Evolutionary conservation across 169 alveolate species (phyloP).

Genomic region (Plasmodium gonderi): DNA sequence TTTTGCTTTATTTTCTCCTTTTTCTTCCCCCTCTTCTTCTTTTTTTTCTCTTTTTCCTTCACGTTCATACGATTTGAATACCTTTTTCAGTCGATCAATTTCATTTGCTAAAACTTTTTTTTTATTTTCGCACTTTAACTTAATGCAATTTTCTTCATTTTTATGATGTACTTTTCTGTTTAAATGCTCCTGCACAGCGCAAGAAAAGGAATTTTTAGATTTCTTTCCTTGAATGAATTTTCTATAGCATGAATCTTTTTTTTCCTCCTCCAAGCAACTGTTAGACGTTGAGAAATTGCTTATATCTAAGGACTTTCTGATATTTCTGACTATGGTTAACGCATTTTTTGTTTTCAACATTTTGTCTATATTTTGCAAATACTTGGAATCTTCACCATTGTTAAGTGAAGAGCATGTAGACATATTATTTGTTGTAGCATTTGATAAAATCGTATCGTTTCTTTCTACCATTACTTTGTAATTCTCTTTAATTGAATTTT

Average conservation of each 20-base stretch:
- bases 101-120: background rate
- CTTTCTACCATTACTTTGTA: background rate
- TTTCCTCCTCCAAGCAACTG: background rate
- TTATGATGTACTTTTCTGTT: background rate
- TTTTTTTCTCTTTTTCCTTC: background rate
- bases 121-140: background rate
- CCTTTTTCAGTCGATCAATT: background rate
- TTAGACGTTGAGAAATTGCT: background rate
- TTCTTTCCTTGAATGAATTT: background rate
- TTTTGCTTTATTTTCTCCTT: background rate
- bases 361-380: background rate
- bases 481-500: background rate
- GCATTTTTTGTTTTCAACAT: slow-evolving; percentile 36
- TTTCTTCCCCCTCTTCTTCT: background rate
- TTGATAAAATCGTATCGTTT: background rate
- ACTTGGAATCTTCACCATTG: background rate
- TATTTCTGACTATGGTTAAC: slow-evolving; percentile 22
- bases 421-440: slow-evolving; percentile 7
- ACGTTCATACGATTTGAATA: background rate
- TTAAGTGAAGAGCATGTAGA: background rate
- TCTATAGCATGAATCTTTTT: background rate
- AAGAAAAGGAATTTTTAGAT: background rate
- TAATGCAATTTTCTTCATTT: slow-evolving; percentile 2
- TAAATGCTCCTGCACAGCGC: background rate
- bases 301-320: slow-evolving; percentile 4